phyloP scores from a whole-genome alignment of 257 asterid genomes.

The Solanum habrochaites region DNA sequence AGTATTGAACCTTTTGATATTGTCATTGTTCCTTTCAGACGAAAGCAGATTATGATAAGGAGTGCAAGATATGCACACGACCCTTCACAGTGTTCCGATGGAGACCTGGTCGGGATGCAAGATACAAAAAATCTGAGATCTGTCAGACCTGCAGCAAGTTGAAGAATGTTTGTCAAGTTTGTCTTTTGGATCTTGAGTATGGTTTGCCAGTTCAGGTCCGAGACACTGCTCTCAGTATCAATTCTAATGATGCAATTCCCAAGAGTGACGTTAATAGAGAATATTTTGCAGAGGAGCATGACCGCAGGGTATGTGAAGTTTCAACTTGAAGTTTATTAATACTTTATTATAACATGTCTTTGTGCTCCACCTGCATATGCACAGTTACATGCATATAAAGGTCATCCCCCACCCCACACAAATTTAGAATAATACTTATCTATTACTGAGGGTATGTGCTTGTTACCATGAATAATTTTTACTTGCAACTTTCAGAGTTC shows the following conservation, averaged over 20 bases:
- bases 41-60: conserved; percentile 88
- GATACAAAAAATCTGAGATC: conserved; percentile 88
- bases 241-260: conserved; percentile 88
- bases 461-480: neutral
- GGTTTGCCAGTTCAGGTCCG: conserved; percentile 99
- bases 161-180: conserved; percentile 97
- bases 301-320: conserved; percentile 56
- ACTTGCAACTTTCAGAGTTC: neutral
- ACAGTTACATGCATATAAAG: neutral
- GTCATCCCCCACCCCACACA: neutral
- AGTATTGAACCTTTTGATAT: neutral
- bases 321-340: neutral
- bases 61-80: conserved; percentile 95
- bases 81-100: conserved; percentile 95
- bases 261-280: conserved; percentile 97
- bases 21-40: conserved; percentile 35
- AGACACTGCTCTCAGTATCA: conserved; percentile 78
- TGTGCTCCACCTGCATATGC: neutral
- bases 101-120: conserved; percentile 99
- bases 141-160: conserved; percentile 98
- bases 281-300: conserved; percentile 97
- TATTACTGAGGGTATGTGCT: neutral
- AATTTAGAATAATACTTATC: neutral
- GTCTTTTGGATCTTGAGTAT: conserved; percentile 92
- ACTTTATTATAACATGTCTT: neutral